Evolutionary conservation across 2,329 filamentous ascomycete genomes (phyloP).

Genomic region (Phyllachora maydis): DNA sequence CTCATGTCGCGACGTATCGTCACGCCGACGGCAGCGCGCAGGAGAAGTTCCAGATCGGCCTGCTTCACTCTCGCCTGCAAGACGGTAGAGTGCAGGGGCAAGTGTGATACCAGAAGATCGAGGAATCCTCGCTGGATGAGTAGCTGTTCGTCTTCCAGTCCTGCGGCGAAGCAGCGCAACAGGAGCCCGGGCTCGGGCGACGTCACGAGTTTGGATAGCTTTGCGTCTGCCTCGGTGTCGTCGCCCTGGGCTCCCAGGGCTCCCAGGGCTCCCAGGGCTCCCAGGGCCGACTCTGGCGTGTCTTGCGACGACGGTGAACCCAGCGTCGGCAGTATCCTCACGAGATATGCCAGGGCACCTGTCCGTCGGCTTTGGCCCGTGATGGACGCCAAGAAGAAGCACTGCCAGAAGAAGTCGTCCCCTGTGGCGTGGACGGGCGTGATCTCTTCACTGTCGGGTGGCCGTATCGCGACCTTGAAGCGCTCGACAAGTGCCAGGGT

Average conservation of each 20-base stretch:
- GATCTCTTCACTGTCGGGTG: slow-evolving; percentile 25
- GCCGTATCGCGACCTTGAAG: slow-evolving; percentile 49
- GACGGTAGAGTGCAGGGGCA: slow-evolving; percentile 68
- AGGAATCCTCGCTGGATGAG: slow-evolving; percentile 88
- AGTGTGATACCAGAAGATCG: slow-evolving; percentile 74
- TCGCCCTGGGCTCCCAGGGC: too few species aligned
- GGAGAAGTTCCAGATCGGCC: slow-evolving; percentile 60
- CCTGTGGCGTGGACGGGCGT: slow-evolving; percentile 34
- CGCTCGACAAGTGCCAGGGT: slow-evolving; percentile 61
- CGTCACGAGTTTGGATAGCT: slow-evolving; percentile 46
- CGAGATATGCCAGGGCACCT: slow-evolving; percentile 73
- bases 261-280: too few species aligned
- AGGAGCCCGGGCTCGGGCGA: slow-evolving; percentile 82
- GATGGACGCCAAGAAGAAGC: slow-evolving; percentile 82
- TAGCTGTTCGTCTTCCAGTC: slow-evolving; percentile 68
- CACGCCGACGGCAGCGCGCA: slow-evolving; percentile 69
- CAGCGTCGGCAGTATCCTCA: slow-evolving; percentile 57
- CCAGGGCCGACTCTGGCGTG: slow-evolving; percentile 10
- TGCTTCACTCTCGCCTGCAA: slow-evolving; percentile 54
- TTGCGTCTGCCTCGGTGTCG: slow-evolving; percentile 27
- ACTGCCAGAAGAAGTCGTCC: slow-evolving; percentile 95
- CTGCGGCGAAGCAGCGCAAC: slow-evolving; percentile 79
- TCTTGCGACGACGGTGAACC: slow-evolving; percentile 16
- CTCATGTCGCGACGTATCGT: slow-evolving; percentile 90
- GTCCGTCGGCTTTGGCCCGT: slow-evolving; percentile 70